Evolutionary conservation across 2,329 filamentous ascomycete species (phyloP).

Genomic region (Aspergillus spinulosporus): DNA sequence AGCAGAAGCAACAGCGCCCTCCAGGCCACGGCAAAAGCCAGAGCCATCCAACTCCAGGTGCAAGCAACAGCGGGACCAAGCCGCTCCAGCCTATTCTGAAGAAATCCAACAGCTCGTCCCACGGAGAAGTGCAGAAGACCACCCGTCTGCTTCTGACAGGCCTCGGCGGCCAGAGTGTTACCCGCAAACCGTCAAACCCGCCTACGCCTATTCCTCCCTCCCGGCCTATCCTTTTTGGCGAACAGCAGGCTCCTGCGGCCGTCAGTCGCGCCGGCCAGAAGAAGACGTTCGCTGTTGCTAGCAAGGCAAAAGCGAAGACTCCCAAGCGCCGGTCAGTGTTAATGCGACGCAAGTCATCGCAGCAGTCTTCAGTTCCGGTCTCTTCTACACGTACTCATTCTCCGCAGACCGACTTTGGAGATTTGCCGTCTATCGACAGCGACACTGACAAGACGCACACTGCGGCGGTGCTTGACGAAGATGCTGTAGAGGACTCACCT

Average conservation of each 20-base stretch:
- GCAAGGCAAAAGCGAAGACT: conserved; percentile 29
- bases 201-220: conserved; percentile 23
- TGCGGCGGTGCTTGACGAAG: not conserved
- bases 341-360: conserved; percentile 39
- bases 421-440: not conserved
- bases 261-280: conserved; percentile 25
- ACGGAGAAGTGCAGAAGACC: conserved; percentile 31
- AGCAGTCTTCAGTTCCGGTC: conserved; percentile 29
- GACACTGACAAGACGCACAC: not conserved
- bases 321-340: conserved; percentile 34
- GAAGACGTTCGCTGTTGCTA: conserved; percentile 31
- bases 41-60: not conserved
- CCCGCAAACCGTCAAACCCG: conserved; percentile 28
- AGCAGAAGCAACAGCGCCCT: not conserved
- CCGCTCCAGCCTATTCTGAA: conserved; percentile 42
- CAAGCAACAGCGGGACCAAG: conserved; percentile 1
- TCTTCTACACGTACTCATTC: conserved; percentile 19
- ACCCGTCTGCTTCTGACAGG: conserved; percentile 35
- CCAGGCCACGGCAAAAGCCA: conserved; percentile 1
- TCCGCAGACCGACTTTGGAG: conserved; percentile 5
- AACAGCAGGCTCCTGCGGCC: not conserved
- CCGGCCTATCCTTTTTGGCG: conserved; percentile 11
- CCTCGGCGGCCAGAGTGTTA: conserved; percentile 26
- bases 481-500: not conserved
- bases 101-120: conserved; percentile 31